These are phyloP conservation scores for Manihot esculenta DNA, from an alignment of 441 rosid genomes.

Conservation along the genomic window DNA sequence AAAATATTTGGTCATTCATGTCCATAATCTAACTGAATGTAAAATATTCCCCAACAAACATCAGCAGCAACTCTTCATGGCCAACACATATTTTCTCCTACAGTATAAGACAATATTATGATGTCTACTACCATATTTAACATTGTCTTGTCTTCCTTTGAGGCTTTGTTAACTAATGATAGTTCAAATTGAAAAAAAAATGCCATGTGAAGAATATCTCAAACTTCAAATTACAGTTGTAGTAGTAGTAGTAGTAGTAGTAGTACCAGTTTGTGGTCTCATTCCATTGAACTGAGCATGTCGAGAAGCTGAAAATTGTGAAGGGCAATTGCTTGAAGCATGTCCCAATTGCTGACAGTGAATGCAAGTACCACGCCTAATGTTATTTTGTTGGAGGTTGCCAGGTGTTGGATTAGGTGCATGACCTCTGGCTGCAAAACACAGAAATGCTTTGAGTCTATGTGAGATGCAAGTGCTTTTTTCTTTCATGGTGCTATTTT, in stretches of 20 bases:
- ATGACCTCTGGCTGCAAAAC: conserved; percentile 58
- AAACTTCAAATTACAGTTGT: neutral
- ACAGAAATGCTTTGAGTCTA: neutral
- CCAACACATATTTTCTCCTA: too few relatives aligned
- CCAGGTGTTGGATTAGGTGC: conserved; percentile 43
- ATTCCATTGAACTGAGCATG: conserved; percentile 41
- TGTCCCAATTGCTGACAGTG: conserved; percentile 86
- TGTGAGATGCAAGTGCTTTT: neutral
- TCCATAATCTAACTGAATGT: neutral
- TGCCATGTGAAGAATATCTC: neutral
- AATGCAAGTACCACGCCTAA: conserved; percentile 52
- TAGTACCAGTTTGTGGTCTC: conserved; percentile 54
- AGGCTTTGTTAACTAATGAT: too few relatives aligned
- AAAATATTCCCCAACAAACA: neutral
- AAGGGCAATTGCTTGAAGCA: conserved; percentile 70
- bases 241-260: too few relatives aligned
- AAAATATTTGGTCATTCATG: neutral
- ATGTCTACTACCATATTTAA: neutral
- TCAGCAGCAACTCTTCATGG: neutral
- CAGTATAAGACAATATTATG: too few relatives aligned
- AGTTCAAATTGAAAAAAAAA: neutral
- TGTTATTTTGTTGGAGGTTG: conserved; percentile 55
- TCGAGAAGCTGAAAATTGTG: conserved; percentile 45
- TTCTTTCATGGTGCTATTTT: neutral
- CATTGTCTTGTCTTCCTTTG: too few relatives aligned